A percentile compares a stretch with the other conserved stretches of the same genome.
Conservation (phyloP, 176 grass and related monocot species). For the Oryza coarctata region DNA sequence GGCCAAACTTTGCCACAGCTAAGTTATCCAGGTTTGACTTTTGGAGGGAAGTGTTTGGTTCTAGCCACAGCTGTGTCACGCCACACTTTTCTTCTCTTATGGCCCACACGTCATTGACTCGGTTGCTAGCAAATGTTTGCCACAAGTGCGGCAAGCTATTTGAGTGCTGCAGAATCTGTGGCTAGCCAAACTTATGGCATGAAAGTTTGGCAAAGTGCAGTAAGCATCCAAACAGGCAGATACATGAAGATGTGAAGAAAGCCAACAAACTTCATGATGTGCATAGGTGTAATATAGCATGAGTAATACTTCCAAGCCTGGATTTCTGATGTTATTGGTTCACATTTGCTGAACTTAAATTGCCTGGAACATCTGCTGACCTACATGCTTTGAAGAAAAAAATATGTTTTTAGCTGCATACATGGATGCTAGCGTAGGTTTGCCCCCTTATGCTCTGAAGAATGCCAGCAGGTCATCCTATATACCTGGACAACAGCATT, state of each 20-base stretch:
- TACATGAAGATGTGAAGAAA: conserved; percentile 6
- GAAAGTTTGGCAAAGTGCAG: no score
- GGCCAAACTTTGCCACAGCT: no score
- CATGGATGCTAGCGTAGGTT: neutral
- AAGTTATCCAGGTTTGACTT: no score
- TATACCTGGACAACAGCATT: neutral
- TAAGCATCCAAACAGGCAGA: no score
- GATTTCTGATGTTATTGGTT: neutral
- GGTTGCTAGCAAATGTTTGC: no score
- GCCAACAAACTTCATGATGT: neutral
- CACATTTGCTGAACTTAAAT: neutral
- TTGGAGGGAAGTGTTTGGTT: no score
- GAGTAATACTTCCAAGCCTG: neutral
- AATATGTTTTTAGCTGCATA: neutral
- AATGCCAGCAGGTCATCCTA: neutral
- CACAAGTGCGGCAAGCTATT: no score
- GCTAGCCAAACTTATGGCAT: no score
- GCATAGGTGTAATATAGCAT: neutral
- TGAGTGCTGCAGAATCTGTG: no score
- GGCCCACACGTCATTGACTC: no score
- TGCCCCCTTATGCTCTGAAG: neutral
- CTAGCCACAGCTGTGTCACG: no score
- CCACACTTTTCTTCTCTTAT: no score
- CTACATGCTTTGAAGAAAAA: neutral
- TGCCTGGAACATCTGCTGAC: neutral